Evolutionary conservation across 2,329 filamentous ascomycete genomes (phyloP).

Genomic region (Akanthomyces lecanii): DNA sequence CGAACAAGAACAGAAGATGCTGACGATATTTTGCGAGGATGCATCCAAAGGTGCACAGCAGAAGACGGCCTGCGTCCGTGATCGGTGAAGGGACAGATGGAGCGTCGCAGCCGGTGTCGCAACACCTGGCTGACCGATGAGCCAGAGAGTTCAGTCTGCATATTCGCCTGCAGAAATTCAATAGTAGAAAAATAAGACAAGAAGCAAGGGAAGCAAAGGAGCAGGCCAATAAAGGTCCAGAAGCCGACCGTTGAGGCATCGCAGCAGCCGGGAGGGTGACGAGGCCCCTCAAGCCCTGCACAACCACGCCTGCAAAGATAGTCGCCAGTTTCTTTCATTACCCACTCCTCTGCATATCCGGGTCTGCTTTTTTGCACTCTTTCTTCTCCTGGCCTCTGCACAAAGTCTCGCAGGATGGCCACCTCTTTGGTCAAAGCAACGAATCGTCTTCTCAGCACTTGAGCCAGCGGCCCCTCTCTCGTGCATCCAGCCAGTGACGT

Average conservation of each 20-base stretch:
- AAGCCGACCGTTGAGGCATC: neutral
- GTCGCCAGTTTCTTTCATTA: neutral
- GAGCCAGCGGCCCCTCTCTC: neutral
- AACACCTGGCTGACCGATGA: neutral
- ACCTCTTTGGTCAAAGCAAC: neutral
- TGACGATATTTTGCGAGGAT: neutral
- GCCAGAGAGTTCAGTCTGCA: neutral
- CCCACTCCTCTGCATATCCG: neutral
- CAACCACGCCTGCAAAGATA: neutral
- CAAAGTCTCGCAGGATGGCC: neutral
- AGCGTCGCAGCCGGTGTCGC: conserved; percentile 1
- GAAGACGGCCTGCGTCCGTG: conserved; percentile 3
- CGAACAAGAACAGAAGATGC: neutral
- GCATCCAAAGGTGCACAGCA: neutral
- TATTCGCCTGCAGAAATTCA: neutral
- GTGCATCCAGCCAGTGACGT: conserved; percentile 12
- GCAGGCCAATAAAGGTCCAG: neutral
- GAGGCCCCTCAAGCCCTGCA: neutral
- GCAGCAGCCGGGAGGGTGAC: neutral
- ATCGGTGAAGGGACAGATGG: conserved; percentile 1
- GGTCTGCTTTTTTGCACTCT: neutral
- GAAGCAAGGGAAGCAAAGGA: neutral
- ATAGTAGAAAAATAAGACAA: neutral
- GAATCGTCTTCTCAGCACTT: conserved; percentile 1
- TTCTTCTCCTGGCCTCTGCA: neutral